Evolutionary conservation across 306 rosid genomes (phyloP), one percentile per base, ranked within the genome.

Genomic region (Sphenostylis stenocarpa): DNA sequence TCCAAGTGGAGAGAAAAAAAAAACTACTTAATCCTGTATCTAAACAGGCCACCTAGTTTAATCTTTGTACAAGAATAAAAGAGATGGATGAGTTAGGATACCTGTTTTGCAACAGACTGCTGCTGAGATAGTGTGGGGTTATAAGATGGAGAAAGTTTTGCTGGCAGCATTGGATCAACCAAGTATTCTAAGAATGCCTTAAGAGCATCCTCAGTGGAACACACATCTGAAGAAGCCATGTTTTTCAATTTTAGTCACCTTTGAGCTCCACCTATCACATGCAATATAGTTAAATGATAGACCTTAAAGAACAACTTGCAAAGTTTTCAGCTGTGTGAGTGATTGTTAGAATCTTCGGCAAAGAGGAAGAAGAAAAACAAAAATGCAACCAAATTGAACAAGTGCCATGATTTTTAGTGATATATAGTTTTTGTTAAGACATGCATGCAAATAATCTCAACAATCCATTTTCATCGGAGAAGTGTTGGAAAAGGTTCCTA

Each of bases 21-120:
- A n/a, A n/a, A n/a, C n/a, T n/a, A n/a, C n/a, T n/a, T n/a, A n/a
- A n/a, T n/a, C n/a, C n/a, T n/a, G n/a, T n/a, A n/a, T 26, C 29
- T 3, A 26, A 26, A 26, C 3, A 26, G 3, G 3, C 29, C 29
- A 26, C 64, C 41, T 14, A 61, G 57, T 45, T 19, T 24, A 36
- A 67, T 44, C 20, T 23, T 63, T 70, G 70, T 49, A 29, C 51
- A 76, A 31, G 31, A 70, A 51, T 73, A 24, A 38, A 57, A 57
- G 38, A 44, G 67, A 69, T 39, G 45, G 68, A 69, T 39, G 52
- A 68, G 56, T 21, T 16, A 49, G 44, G 74, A 75, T 29, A 91
- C 96, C 93, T 93, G 96, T 53, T 89, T 82, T 17, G 96, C 95
- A 51, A 93, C 88, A 39, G 82, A 70, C 21, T 85, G 84, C 29